Evolutionary conservation across 257 asterid genomes (phyloP).

Genomic region (Nicotiana undulata): DNA sequence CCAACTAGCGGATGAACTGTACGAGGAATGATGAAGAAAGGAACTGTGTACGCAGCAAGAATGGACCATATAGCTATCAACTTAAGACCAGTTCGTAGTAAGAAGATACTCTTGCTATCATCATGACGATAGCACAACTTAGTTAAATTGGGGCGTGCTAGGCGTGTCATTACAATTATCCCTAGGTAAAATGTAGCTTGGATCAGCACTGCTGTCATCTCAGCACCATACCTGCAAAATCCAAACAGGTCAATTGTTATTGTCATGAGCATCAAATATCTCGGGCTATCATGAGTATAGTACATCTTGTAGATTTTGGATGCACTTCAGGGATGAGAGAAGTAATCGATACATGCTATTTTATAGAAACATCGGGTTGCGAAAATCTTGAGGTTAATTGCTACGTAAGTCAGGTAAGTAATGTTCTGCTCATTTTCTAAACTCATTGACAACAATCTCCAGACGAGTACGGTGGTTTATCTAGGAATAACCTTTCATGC

Average conservation of each 20-base stretch:
- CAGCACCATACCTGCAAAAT: slow-evolving; percentile 45
- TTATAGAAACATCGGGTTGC: not conserved
- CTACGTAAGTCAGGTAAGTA: not conserved
- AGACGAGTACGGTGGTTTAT: not conserved
- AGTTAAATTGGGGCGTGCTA: slow-evolving; percentile 55
- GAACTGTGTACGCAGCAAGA: slow-evolving; percentile 47
- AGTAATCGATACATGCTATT: not conserved
- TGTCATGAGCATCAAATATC: not conserved
- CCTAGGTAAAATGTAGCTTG: slow-evolving; percentile 49
- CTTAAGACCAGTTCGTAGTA: slow-evolving; percentile 45
- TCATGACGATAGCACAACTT: slow-evolving; percentile 52
- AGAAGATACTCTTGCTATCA: slow-evolving; percentile 36
- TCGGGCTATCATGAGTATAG: not conserved
- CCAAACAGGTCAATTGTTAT: not conserved
- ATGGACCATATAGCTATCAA: slow-evolving; percentile 52
- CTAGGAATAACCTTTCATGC: not conserved
- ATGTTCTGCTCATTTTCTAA: not conserved
- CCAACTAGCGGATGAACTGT: slow-evolving; percentile 66
- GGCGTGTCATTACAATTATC: slow-evolving; percentile 42
- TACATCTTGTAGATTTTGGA: not conserved
- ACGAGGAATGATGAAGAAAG: slow-evolving; percentile 44
- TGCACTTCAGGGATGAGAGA: not conserved
- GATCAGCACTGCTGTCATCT: slow-evolving; percentile 44
- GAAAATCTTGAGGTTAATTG: not conserved
- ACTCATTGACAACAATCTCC: not conserved